Base-by-base conservation (phyloP, 176 grass and related monocot species). In the Stipa capillata region DNA sequence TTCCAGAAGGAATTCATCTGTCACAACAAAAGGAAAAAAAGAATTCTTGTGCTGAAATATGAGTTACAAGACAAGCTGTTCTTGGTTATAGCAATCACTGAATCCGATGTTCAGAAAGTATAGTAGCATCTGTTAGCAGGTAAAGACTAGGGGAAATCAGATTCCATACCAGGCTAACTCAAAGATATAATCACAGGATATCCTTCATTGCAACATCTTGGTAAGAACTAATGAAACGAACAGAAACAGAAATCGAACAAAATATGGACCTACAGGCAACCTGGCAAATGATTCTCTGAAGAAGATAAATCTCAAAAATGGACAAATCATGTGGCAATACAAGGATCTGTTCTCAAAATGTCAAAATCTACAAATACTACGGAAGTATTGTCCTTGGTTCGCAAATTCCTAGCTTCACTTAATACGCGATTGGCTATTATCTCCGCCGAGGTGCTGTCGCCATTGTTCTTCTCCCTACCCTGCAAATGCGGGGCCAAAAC, bases 301-400 rank as follows among this genome's bases (percentile, higher is more conserved):
- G 39, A 69, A 9, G 49, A 9, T 35, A 27, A 13, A 6, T 25
- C 48, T 37, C 57, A 8, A 7, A 31, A 55, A 63, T 53, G 45
- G 62, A 61, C 74, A 69, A 37, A 57, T 81, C 73, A 85, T 69
- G 83, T 77, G 68, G 40, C 41, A 40, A 49, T 87, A 90, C 77
- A 87, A 61, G 78, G 83, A 78, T 89, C 54, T 63, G 85, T 94
- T 90, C 89, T 89, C 77, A 92, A 75, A 29, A 79, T 42, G 74
- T 92, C 87, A 49, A 97, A 97, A 90, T 97, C 95, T 90, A 97
- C 65, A 77, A 90, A 94, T 79, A 97, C 82, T 73, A 97, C 51
- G 31, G 87, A 90, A 41, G 95, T 94, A 43, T 92, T 97, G 74
- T 94, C 95, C 77, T 88, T 89, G 37, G 94, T 97, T 60, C 83